Base-by-base conservation (phyloP, 2,329 filamentous ascomycete genomes). In the Colletotrichum trifolii region DNA sequence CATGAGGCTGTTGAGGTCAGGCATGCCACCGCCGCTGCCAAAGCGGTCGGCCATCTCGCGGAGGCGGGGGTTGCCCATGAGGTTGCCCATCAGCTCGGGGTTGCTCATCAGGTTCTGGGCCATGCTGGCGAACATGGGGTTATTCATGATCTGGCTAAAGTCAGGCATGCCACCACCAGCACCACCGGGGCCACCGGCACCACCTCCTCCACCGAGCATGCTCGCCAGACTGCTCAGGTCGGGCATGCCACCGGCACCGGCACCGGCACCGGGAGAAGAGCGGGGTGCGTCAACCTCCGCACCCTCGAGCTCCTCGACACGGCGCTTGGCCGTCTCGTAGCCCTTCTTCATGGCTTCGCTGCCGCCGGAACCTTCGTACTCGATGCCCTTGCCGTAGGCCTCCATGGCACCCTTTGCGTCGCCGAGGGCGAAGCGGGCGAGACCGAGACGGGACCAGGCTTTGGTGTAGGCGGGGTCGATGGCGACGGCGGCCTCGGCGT, bases 261-360 rank as follows among this genome's bases (percentile, higher is more conserved):
- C 76, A 9, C 73, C 74, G 35, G 68, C 74, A 12, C 71, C 74
- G 33, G 64, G 60, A 68, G 74, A 67, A 74, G 79, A 53, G 78
- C 82, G 58, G 77, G 69, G 40, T 81, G 81, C 54, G 68, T 81
- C 80, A 55, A 77, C 76, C 55, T 84, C 86, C 42, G 81, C 82
- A 54, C 77, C 81, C 68, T 87, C 89, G 73, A 95, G 87, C 78
- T 97, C 94, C 69, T 95, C 93, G 49, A 96, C 90, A 73, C 92
- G 88, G 73, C 89, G 89, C 85, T 92, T 96, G 57, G 94, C 95
- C 13, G 96, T 98, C 86, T 98, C 94, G 75, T 87, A 96, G 17
- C 96, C 96, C 81, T 95, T 96, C 85, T 94, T 95, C 96, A 98
- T 98, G 66, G 95, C 94, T 13, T 98, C 94, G 71, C 92, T 96